Conservation (phyloP, 139 green algal genomes). For the Haematococcus lacustris region DNA sequence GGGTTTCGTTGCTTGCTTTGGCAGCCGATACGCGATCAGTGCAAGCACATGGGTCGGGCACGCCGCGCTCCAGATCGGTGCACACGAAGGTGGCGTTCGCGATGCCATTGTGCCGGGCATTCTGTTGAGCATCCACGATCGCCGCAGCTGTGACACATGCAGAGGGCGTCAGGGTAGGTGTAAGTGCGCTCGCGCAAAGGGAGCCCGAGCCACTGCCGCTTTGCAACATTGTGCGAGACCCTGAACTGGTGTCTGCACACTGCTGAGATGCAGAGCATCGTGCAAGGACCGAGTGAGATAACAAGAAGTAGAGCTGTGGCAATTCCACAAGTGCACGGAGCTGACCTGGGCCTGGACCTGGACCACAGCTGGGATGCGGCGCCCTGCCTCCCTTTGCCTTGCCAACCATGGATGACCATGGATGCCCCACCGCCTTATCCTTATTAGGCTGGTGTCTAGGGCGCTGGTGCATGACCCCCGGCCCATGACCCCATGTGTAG, state of each 20-base stretch:
- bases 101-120: conserved; percentile 68
- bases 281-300: neutral
- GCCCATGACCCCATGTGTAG: neutral
- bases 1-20: neutral
- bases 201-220: neutral
- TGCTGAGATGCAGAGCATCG: neutral
- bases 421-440: no score
- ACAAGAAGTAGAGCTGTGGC: neutral
- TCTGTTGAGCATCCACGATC: conserved; percentile 47
- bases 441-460: neutral
- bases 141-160: conserved; percentile 5
- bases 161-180: no score
- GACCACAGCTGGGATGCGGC: no score
- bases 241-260: neutral
- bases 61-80: conserved; percentile 11
- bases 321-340: neutral
- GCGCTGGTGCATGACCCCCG: no score
- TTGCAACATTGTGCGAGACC: no score
- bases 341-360: no score
- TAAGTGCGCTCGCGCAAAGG: no score
- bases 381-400: no score
- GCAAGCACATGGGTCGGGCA: neutral
- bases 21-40: neutral
- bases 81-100: conserved; percentile 60
- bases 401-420: no score